Conservation (phyloP, 2,329 filamentous ascomycete species). For the Xylariomycetidae sp. region DNA sequence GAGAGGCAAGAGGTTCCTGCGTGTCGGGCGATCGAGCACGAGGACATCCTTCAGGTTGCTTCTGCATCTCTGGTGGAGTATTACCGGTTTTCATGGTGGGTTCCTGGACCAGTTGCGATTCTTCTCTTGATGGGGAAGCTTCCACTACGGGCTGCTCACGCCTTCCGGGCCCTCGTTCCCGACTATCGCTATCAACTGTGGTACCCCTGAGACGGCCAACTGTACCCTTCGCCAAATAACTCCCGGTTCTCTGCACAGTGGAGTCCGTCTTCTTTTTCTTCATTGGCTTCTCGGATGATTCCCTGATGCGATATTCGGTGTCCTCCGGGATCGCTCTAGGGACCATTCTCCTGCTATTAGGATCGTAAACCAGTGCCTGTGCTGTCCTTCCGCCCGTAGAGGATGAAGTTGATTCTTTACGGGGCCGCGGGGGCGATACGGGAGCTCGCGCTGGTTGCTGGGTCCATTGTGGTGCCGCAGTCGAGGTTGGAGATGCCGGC, state of each 20-base stretch:
- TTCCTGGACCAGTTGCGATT: constrained; percentile 14
- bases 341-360: constrained; percentile 62
- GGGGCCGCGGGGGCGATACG: constrained; percentile 14
- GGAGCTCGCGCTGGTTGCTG: constrained; percentile 11
- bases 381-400: constrained; percentile 11
- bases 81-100: constrained; percentile 15
- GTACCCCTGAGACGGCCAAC: constrained; percentile 47
- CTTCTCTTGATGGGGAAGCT: constrained; percentile 5
- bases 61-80: constrained; percentile 12
- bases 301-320: constrained; percentile 35
- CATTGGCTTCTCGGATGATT: constrained; percentile 33
- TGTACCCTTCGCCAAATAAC: constrained; percentile 47
- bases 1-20: neutral
- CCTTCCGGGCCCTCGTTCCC: constrained; percentile 9
- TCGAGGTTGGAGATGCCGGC: constrained; percentile 24
- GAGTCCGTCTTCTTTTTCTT: constrained; percentile 39
- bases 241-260: constrained; percentile 34
- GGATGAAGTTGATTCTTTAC: constrained; percentile 18
- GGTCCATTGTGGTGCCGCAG: constrained; percentile 12
- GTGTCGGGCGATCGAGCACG: neutral
- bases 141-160: constrained; percentile 13
- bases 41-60: constrained; percentile 2
- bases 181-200: constrained; percentile 33
- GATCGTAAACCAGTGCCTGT: constrained; percentile 51
- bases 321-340: constrained; percentile 34